Base-by-base conservation (phyloP, 2,329 filamentous ascomycete genomes). In the Aureobasidium sp. region DNA sequence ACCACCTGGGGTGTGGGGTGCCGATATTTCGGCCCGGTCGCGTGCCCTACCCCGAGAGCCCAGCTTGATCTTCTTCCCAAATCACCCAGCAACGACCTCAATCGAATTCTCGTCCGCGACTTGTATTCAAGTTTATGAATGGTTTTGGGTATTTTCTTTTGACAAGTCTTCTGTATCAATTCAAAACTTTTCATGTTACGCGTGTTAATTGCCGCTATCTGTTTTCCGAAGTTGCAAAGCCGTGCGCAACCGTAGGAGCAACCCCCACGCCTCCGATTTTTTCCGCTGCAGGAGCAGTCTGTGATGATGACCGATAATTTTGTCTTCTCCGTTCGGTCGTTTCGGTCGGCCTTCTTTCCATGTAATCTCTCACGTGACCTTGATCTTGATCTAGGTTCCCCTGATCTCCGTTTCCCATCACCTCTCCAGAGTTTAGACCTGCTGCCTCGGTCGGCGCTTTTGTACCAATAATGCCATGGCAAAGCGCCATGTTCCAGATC, bases 231-330 rank as follows among this genome's bases (percentile, higher is more conserved):
- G 9, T 47, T 32, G 54, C 54, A 58, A 48, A 58, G 42, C 54
- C 54, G 54, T 58, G 54, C 54, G 42, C 42, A 58, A 48, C 53
- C 39, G 39, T 27, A 48, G 13, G 21, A 58, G 29, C 21, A 36
- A 36, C 53, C 39, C 41, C 53, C 41, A 44, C 53, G 53, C 39
- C 53, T 54, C 53, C 53, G 53, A 57, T 45, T 44, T 57, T 57
- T 45, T 36, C 53, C 53, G 53, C 41, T 25, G 9, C 15, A 50
- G 16, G 9, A 21, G 21, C 21, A 21, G 21, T 21, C 21, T 21
- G 21, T 21, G 21, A 21, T 21, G 21, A 21, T 21, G 21, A 21
- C 21, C 21, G 10, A 41, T 54, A 54, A 32, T 54, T 54, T 54
- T 25, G 41, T 6, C 16, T 36, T 53, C 16, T 30, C 15, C 27